phyloP scores from a whole-genome alignment of 23 red algal species.

The Chondrus crispus region DNA sequence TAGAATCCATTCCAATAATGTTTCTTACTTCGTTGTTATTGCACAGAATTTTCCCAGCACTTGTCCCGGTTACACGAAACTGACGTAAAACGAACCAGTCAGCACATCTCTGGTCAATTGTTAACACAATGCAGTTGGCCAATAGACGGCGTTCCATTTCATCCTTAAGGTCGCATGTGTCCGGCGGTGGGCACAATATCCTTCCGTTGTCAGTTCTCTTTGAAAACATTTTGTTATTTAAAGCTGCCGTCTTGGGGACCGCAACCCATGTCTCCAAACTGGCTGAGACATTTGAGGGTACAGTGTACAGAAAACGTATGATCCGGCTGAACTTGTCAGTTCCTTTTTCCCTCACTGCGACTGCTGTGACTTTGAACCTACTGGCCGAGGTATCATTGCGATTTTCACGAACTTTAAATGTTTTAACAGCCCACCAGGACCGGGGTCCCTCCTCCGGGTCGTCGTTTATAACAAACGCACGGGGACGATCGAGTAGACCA shows the following conservation, averaged over 20 bases:
- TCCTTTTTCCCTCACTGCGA: not conserved
- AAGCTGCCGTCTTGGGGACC: not conserved
- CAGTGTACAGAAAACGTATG: not conserved
- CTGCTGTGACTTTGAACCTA: not conserved
- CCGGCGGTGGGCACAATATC: too few species aligned
- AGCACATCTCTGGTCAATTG: not conserved
- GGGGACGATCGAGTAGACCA: too few species aligned
- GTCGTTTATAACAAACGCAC: not conserved
- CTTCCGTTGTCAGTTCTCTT: too few species aligned
- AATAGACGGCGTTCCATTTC: too few species aligned
- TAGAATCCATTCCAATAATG: too few species aligned
- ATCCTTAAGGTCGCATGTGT: too few species aligned
- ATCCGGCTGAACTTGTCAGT: not conserved
- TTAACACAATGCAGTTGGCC: not conserved
- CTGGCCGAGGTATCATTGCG: not conserved
- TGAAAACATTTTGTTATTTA: too few species aligned
- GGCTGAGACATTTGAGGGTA: not conserved
- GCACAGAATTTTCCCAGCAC: not conserved
- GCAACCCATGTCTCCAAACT: not conserved
- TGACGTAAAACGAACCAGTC: not conserved
- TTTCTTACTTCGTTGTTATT: too few species aligned
- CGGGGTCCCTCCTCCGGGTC: conserved; percentile 3
- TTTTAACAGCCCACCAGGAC: not conserved
- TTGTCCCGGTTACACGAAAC: not conserved
- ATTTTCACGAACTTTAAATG: conserved; percentile 8